phyloP scores from a whole-genome alignment of 441 rosid genomes.

The Populus trichocarpa region DNA sequence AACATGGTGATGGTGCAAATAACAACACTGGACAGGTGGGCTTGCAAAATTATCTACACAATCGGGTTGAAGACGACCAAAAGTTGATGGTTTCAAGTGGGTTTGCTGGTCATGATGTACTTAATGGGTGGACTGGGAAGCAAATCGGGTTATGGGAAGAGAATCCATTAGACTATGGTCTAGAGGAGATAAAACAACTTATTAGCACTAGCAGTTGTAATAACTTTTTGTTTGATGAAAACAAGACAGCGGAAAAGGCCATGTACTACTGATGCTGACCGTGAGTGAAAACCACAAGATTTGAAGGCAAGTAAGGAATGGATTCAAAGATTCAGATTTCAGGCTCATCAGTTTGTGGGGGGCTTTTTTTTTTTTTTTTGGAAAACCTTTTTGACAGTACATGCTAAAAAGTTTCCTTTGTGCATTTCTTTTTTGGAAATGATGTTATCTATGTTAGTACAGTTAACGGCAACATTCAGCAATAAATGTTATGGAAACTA shows the following conservation, averaged over 20 bases:
- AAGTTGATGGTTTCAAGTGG: constrained; percentile 19
- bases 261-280: constrained; percentile 45
- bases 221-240: constrained; percentile 61
- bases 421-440: constrained; percentile 24
- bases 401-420: constrained; percentile 17
- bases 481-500: constrained; percentile 19
- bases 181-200: constrained; percentile 80
- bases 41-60: constrained; percentile 20
- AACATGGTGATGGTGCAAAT: constrained; percentile 2
- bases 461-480: constrained; percentile 4
- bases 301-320: neutral
- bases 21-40: constrained; percentile 18
- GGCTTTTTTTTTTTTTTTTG: neutral
- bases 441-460: constrained; percentile 3
- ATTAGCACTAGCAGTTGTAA: constrained; percentile 39
- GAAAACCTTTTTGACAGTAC: constrained; percentile 7
- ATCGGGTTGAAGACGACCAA: constrained; percentile 34
- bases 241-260: constrained; percentile 48
- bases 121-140: constrained; percentile 19
- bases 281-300: constrained; percentile 26
- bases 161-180: constrained; percentile 48
- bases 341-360: neutral
- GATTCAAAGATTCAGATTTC: constrained; percentile 7
- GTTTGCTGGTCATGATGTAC: neutral
- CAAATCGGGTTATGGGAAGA: constrained; percentile 29